Base-by-base conservation (phyloP, 2,329 filamentous ascomycete genomes). In the Purpureocillium lavendulum region DNA sequence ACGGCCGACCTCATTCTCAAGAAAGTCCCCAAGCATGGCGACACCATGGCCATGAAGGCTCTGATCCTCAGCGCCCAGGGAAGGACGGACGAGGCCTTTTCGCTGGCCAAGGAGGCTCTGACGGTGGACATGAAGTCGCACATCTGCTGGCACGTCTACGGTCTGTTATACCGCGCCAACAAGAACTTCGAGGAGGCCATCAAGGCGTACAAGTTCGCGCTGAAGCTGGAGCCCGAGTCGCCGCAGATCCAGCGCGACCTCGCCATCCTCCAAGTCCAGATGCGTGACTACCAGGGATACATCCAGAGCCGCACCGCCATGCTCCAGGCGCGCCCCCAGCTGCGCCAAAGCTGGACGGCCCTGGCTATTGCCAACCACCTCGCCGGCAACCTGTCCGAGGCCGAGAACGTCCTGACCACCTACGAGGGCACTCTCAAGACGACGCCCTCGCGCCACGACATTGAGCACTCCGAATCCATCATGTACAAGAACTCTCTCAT, bases 101-200 rank as follows among this genome's bases (percentile, higher is more conserved):
- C 82, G 34, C 74, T 98, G 43, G 90, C 86, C 56, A 98, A 96
- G 67, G 77, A 88, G 49, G 92, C 94, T 28, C 73, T 98, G 53
- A 88, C 84, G 50, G 87, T 89, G 55, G 89, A 97, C 61, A 97
- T 98, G 89, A 96, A 94, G 70, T 96, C 89, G 55, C 90, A 97
- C 65, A 89, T 98, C 55, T 97, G 89, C 72, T 98, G 92, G 92
- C 94, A 98, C 64, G 92, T 98, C 45, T 98, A 97, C 61, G 92
- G 94, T 26, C 67, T 98, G 50, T 75, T 98, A 37, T 97, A 94
- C 66, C 82, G 90, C 38, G 83, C 87, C 36, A 84, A 85, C 58
- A 97, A 97, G 74, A 97, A 98, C 66, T 97, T 94, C 54, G 92
- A 97, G 62, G 92, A 97, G 67, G 90, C 94, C 9, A 96, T 96